Conservation (phyloP, 1,139 yeast genomes). For the Yamadazyma dendronema region DNA sequence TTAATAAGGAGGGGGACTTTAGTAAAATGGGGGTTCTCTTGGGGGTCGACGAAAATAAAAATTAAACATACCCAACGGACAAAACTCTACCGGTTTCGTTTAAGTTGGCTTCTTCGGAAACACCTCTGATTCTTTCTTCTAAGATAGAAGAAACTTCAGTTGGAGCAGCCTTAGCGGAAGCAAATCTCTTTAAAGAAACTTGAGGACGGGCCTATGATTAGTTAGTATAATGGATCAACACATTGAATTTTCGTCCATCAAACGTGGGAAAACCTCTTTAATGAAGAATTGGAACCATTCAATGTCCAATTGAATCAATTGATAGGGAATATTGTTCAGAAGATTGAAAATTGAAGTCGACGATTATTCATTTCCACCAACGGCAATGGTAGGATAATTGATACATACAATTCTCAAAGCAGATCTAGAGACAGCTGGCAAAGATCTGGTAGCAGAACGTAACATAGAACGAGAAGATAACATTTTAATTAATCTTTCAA, state of each 20-base stretch:
- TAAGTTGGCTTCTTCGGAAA: constrained; percentile 94
- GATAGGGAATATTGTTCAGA: not conserved
- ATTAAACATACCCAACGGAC: constrained; percentile 79
- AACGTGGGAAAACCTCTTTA: too few relatives aligned
- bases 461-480: constrained; percentile 81
- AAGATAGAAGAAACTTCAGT: constrained; percentile 98
- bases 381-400: not conserved
- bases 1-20: too few relatives aligned
- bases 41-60: too few relatives aligned
- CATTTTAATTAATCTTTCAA: constrained; percentile 36
- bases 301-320: not conserved
- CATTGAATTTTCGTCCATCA: too few relatives aligned
- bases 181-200: constrained; percentile 70
- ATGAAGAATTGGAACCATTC: not conserved
- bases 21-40: too few relatives aligned
- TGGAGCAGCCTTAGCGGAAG: constrained; percentile 98
- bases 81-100: constrained; percentile 99
- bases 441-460: constrained; percentile 80
- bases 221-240: constrained; percentile 11
- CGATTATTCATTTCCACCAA: not conserved
- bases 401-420: constrained; percentile 65
- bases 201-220: constrained; percentile 65
- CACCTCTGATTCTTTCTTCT: constrained; percentile 99
- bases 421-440: constrained; percentile 62
- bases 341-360: not conserved